These are phyloP conservation scores for Phytophthora europaea DNA, from an alignment of 352 stramenopile genomes.

Conservation along the genomic window DNA sequence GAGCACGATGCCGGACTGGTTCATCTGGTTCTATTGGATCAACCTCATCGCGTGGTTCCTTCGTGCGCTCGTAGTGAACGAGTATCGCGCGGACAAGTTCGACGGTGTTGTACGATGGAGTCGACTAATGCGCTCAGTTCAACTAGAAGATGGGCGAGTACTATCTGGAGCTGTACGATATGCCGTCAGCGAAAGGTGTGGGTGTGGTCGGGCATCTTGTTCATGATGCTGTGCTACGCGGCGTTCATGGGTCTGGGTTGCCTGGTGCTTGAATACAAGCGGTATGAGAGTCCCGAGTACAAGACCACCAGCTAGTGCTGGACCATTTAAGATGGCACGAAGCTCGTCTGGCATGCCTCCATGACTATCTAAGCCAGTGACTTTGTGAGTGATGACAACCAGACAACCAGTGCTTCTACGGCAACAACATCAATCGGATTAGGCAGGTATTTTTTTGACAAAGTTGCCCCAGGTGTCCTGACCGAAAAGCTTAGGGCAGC, in stretches of 20 bases:
- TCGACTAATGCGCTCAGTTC: conserved; percentile 40
- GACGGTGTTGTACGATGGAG: conserved; percentile 30
- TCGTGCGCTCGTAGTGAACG: conserved; percentile 36
- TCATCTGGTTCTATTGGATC: conserved; percentile 58
- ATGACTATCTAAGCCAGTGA: too few species aligned
- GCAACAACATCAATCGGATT: too few species aligned
- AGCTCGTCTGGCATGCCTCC: too few species aligned
- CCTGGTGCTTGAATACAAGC: too few species aligned
- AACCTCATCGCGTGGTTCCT: conserved; percentile 50
- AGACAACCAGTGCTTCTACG: too few species aligned
- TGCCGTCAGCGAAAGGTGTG: conserved; percentile 4
- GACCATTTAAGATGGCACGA: too few species aligned
- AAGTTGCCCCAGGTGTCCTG: too few species aligned
- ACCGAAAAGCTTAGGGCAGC: too few species aligned
- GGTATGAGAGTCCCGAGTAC: conserved; percentile 5
- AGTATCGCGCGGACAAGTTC: conserved; percentile 22
- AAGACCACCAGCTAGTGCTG: too few species aligned
- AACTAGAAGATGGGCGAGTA: conserved; percentile 45
- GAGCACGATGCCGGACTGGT: conserved; percentile 42
- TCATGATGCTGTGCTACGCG: conserved; percentile 25
- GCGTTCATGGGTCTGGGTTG: conserved; percentile 12
- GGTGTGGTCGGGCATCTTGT: neutral
- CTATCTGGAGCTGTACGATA: conserved; percentile 41
- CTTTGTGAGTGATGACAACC: too few species aligned
- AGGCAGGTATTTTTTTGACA: too few species aligned